Base-by-base conservation (phyloP, 345 rosid species). In the Gossypium rotundifolium region DNA sequence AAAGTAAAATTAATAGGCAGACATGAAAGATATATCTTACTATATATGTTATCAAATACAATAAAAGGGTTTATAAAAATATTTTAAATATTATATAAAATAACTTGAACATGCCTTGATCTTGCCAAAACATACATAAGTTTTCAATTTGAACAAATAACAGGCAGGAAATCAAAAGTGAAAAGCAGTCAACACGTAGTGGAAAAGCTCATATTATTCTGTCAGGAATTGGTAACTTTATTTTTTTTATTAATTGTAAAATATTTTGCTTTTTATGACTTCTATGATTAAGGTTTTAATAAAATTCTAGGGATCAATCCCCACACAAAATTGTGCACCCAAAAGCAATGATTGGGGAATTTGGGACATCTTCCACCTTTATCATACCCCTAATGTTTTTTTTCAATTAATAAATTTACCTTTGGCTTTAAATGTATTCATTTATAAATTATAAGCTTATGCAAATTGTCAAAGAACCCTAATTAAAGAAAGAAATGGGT, bases 231-330 rank as follows among this genome's bases (percentile, higher is more conserved):
- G 58, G 65, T 23, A 65, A 33, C 38, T 40, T 71, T 27, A 49
- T 59, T 8, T 18, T n/a, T 42, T 33, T 33, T 5, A 5, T 33
- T 33, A 33, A 0, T 8, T 55, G 23, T 29, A 69, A 27, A 12
- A 61, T 51, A 72, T 67, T 48, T 77, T 83, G 80, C 82, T 80
- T 83, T 86, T 82, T 79, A 85, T 82, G 87, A 82, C 82, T 84
- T 83, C 84, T 78, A 85, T 85, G 86, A 86, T 86, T 77, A 82
- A 81, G 84, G 81, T 74, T 84, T 82, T 73, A 75, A 78, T 66
- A 78, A 67, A 65, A 58, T 49, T 79, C 46, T 82, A 76, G 92
- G 86, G 88, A 85, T 85, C 86, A 84, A 75, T 76, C 80, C 83
- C 61, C 87, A 71, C 81, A 74, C 81, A 76, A 65, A 80, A 75